Evolutionary conservation across 352 stramenopile species (phyloP), one percentile per base, ranked within the genome.

Genomic region (Blastocystis sp.): DNA sequence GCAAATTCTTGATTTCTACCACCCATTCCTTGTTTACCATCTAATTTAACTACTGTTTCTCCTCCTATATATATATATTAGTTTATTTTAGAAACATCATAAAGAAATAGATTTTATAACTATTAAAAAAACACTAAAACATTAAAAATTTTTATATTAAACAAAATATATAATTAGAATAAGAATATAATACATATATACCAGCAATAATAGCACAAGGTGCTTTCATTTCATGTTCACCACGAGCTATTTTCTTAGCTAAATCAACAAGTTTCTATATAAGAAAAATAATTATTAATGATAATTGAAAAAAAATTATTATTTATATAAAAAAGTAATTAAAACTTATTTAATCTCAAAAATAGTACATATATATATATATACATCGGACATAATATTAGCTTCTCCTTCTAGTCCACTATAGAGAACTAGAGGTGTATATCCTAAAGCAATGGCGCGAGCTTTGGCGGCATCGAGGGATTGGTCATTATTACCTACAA

Each of bases 1-100:
- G 73, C 73, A 35, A 84, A 64, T 71, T 84, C 75, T 68, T 82
- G 76, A 66, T 82, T 82, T 18, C 77, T 62, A 13, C 77, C 77
- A 13, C 77, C 77, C 43, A 75, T 73, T 36, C 77, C 76, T 25
- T 37, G 36, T n/a, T 40, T 32, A 9, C 2, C n/a, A 21, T 39
- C 19, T 10, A 71, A 55, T 13, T 59, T 67, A 30, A 71, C 66
- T n/a, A 65, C 70, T 2, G 66, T 70, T 40, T 71, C 66, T 28
- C 66, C 66, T 1, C 64, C 66, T 40, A 27, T 21, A 4, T 40
- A 21, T 25, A 65, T 55, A 4, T 34, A 19, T n/a, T 21, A 25
- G 25, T n/a, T n/a, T n/a, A n/a, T n/a, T n/a, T n/a, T n/a, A n/a
- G n/a, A n/a, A n/a, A n/a, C n/a, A n/a, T n/a, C n/a, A n/a, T n/a